Evolutionary conservation across 164 flowering plant species (phyloP).

Genomic region (Dillenia suffruticosa): DNA sequence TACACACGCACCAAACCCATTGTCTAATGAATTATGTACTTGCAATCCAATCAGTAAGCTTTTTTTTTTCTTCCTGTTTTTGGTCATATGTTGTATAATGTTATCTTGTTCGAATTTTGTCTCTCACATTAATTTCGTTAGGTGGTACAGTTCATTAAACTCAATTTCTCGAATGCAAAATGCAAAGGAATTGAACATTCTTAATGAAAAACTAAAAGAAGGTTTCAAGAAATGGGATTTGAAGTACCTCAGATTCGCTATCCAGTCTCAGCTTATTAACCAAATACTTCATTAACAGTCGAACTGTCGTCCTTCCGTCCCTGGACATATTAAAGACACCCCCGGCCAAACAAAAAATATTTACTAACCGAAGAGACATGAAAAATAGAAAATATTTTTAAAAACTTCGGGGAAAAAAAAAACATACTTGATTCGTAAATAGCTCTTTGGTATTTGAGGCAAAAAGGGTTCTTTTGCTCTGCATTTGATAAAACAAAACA

Average conservation of each 20-base stretch:
- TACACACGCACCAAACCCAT: constrained; percentile 17
- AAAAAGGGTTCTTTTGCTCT: constrained; percentile 77
- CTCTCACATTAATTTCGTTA: too few species aligned
- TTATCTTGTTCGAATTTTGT: too few species aligned
- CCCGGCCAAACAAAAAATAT: background rate
- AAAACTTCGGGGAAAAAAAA: background rate
- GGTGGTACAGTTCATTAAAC: too few species aligned
- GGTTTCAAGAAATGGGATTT: background rate
- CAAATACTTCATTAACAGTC: constrained; percentile 80
- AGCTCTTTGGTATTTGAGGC: constrained; percentile 93
- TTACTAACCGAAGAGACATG: background rate
- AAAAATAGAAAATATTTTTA: background rate
- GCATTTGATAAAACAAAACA: constrained; percentile 28
- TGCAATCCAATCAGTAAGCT: too few species aligned
- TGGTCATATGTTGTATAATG: too few species aligned
- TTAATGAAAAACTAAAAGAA: background rate
- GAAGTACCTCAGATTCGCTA: constrained; percentile 91
- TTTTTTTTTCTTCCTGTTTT: too few species aligned
- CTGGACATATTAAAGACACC: constrained; percentile 24
- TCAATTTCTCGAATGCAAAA: too few species aligned
- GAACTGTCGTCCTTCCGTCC: constrained; percentile 87
- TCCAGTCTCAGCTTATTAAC: constrained; percentile 82
- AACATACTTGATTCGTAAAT: constrained; percentile 85
- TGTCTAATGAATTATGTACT: too few species aligned
- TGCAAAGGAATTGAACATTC: too few species aligned